phyloP scores from a whole-genome alignment of 305 asterid genomes.

The Euphrasia arctica region DNA sequence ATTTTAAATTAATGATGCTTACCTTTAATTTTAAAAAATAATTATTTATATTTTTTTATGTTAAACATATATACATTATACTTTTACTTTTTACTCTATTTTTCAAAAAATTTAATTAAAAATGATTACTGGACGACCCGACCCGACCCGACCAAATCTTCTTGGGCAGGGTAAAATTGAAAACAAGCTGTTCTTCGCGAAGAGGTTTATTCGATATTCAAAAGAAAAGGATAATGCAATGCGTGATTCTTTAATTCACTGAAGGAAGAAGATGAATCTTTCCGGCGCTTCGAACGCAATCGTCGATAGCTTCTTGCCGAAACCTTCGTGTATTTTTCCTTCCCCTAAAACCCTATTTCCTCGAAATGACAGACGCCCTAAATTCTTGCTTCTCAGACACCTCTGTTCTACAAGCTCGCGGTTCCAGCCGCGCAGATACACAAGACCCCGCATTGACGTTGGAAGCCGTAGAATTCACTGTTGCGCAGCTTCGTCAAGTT shows the following conservation, averaged over 20 bases:
- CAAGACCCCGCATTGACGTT: constrained; percentile 15
- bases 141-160: too few relatives aligned
- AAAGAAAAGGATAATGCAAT: constrained; percentile 15
- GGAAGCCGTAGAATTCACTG: constrained; percentile 31
- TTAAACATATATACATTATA: too few relatives aligned
- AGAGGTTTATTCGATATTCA: constrained; percentile 8
- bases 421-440: constrained; percentile 22
- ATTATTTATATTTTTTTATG: too few relatives aligned
- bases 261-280: constrained; percentile 23
- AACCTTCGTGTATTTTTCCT: constrained; percentile 28
- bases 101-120: too few relatives aligned
- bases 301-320: constrained; percentile 24
- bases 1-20: too few relatives aligned
- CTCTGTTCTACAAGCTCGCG: constrained; percentile 21
- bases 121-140: too few relatives aligned
- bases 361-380: constrained; percentile 26
- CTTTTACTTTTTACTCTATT: too few relatives aligned
- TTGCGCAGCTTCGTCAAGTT: constrained; percentile 33
- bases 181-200: background rate
- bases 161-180: too few relatives aligned
- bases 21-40: too few relatives aligned
- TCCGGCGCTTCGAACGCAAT: constrained; percentile 24
- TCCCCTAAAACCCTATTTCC: constrained; percentile 31
- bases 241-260: constrained; percentile 7
- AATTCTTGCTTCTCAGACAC: constrained; percentile 24